phyloP scores from a whole-genome alignment of 2,329 filamentous ascomycete genomes.

The Nemania sp. region DNA sequence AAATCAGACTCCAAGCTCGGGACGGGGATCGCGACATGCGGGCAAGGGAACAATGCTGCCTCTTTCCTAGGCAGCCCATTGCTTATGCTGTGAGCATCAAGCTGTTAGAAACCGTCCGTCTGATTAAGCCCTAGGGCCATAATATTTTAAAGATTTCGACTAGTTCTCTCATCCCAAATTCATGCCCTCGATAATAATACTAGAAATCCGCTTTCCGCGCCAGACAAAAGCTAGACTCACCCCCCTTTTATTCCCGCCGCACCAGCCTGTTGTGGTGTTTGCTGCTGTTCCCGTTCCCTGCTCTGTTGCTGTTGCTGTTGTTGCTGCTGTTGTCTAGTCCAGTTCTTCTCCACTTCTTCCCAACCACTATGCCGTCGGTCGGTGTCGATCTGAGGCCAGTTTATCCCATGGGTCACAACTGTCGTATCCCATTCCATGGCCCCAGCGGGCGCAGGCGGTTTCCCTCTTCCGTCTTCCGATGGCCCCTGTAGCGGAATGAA shows the following conservation, averaged over 20 bases:
- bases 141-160: background rate
- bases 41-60: slow-evolving; percentile 41
- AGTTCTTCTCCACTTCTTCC: slow-evolving; percentile 46
- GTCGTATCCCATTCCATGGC: slow-evolving; percentile 47
- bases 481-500: slow-evolving; percentile 20
- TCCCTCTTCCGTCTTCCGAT: background rate
- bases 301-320: slow-evolving; percentile 26
- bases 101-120: slow-evolving; percentile 12
- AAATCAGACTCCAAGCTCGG: slow-evolving; percentile 48
- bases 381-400: slow-evolving; percentile 32
- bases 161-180: background rate
- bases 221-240: slow-evolving; percentile 14
- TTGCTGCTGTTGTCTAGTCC: slow-evolving; percentile 36
- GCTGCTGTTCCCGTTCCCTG: slow-evolving; percentile 12
- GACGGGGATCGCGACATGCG: slow-evolving; percentile 44
- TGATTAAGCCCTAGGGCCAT: background rate
- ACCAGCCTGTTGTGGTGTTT: background rate
- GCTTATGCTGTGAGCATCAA: slow-evolving; percentile 11
- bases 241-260: background rate
- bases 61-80: slow-evolving; percentile 29
- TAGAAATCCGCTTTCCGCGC: background rate
- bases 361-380: slow-evolving; percentile 48
- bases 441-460: background rate
- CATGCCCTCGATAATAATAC: background rate
- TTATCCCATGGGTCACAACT: slow-evolving; percentile 33